Conservation (phyloP, 106 monocot species). For the Apostasia ramifera region DNA sequence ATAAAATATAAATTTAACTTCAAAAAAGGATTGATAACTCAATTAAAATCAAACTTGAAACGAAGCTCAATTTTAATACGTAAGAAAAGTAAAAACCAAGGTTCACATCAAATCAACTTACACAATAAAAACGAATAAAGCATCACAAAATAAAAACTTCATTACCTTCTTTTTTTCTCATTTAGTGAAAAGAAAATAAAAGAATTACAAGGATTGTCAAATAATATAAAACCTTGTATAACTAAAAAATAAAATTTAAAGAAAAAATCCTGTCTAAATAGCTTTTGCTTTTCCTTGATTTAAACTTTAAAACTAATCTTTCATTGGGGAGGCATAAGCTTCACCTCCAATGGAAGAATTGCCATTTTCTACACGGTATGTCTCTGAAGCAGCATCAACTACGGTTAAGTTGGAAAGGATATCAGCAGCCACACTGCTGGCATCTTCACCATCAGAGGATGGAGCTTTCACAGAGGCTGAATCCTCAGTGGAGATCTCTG, state of each 20-base stretch:
- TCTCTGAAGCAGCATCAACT: conserved; percentile 42
- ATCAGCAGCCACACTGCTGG: conserved; percentile 18
- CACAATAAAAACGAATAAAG: too few relatives aligned
- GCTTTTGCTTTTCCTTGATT: background rate
- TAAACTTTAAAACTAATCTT: background rate
- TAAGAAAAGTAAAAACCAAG: too few relatives aligned
- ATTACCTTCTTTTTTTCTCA: too few relatives aligned
- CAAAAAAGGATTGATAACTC: too few relatives aligned
- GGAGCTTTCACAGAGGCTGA: conserved; percentile 13
- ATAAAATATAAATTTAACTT: too few relatives aligned
- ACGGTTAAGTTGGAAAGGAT: conserved; percentile 30
- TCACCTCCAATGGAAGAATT: conserved; percentile 13
- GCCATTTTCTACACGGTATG: conserved; percentile 24
- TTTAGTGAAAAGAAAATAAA: background rate
- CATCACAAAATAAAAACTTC: too few relatives aligned
- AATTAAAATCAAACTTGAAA: too few relatives aligned
- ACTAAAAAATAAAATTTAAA: too few relatives aligned
- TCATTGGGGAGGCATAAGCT: background rate
- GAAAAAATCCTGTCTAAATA: background rate
- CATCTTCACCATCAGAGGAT: conserved; percentile 24
- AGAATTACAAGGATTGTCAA: background rate
- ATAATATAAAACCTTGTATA: background rate
- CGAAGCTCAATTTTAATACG: too few relatives aligned
- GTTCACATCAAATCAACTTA: too few relatives aligned
- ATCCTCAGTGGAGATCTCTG: conserved; percentile 19